A percentile compares a stretch with the other conserved stretches of the same genome.
phyloP scores from a whole-genome alignment of 2,329 filamentous ascomycete species.

The Alternaria sp. region DNA sequence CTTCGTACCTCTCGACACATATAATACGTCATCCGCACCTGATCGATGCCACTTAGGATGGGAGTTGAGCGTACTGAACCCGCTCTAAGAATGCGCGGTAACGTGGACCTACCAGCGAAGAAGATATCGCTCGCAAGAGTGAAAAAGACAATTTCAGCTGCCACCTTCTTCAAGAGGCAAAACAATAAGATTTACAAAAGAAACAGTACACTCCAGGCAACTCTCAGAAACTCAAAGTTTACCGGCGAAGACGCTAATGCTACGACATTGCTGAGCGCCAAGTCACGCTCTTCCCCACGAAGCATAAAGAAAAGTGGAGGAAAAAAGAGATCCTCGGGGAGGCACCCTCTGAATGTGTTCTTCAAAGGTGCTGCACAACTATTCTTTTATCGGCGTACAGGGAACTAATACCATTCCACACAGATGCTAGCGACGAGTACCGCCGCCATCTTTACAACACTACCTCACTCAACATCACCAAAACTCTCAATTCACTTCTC shows the following conservation, averaged over 20 bases:
- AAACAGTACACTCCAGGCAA: background rate
- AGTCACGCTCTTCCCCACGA: slow-evolving; percentile 15
- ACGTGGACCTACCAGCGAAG: background rate
- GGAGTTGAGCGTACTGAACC: background rate
- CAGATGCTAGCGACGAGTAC: slow-evolving; percentile 41
- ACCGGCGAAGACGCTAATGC: background rate
- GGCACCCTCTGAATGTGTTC: slow-evolving; percentile 36
- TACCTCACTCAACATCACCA: slow-evolving; percentile 31
- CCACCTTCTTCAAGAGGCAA: slow-evolving; percentile 39
- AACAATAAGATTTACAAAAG: slow-evolving; percentile 14
- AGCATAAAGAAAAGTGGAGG: slow-evolving; percentile 18
- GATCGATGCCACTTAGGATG: slow-evolving; percentile 2
- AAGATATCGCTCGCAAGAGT: background rate
- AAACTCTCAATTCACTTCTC: slow-evolving; percentile 26
- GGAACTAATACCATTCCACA: slow-evolving; percentile 15
- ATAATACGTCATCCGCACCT: background rate
- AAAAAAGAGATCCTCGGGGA: slow-evolving; percentile 11
- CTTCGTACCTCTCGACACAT: background rate
- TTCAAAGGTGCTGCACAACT: slow-evolving; percentile 38
- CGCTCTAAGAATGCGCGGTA: background rate
- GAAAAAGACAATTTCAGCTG: slow-evolving; percentile 32
- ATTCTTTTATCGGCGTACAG: background rate
- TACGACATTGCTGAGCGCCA: slow-evolving; percentile 3
- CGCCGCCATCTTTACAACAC: slow-evolving; percentile 35
- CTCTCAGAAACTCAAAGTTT: background rate